Base-by-base conservation (phyloP, 352 stramenopile species). In the Globisporangium alternatum region DNA sequence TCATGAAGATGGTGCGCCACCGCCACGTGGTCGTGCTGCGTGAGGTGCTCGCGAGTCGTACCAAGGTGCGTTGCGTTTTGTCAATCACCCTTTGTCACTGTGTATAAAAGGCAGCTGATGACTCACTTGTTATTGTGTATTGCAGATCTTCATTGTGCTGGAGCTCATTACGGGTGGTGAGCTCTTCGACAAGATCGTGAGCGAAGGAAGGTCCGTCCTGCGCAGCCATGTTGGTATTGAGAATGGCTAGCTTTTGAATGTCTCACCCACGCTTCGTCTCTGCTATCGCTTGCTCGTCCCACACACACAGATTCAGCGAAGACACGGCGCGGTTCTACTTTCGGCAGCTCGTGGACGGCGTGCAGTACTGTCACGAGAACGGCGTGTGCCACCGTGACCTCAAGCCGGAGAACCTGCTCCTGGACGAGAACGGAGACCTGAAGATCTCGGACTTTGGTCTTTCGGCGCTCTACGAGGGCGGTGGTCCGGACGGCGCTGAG, bases 401-500 rank as follows among this genome's bases (percentile, higher is more conserved):
- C 44, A 99, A 98, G 77, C 92, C 93, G 73, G 93, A 98, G 65
- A 99, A 99, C 72, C 71, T 99, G 62, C 81, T 99, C 28, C 77
- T 99, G 22, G 97, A 99, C 65, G 83, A 97, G 56, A 89, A 98
- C 77, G 87, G 90, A 74, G 98, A 98, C 67, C 76, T 99, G 17
- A 99, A 99, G 78, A 99, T 99, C 75, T 98, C 94, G 51, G 98
- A 99, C 78, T 99, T 99, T 87, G 97, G 97, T 51, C 82, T 99
- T 9, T 99, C 93, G 22, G 93, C 97, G 21, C 71, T 97, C 37
- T 96, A 97, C 70, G 87, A 97, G 60, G 93, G 88, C n/a, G 77
- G 76, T 17, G 82, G 81, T 28, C 72, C 77, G 8, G 84, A 95
- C 33, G 89, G 86, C 19, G 75, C 83, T 9, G 90, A 97, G 66